Conservation (phyloP, 805 yeast genomes). For the Yarrowia yakushimensis region DNA sequence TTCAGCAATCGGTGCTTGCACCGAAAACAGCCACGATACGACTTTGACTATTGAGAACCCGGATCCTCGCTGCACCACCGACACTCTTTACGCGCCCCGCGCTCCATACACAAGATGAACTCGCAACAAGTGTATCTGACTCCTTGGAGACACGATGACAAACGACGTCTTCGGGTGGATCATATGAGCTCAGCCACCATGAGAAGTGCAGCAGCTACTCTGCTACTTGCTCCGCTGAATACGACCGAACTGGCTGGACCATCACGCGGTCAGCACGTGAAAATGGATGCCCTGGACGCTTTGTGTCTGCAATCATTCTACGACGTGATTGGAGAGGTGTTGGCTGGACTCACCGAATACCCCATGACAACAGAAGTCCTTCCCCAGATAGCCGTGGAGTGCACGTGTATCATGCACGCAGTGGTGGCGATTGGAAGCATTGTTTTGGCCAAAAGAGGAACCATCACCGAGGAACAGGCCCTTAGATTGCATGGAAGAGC, state of each 20-base stretch:
- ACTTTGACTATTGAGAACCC: neutral
- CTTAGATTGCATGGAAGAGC: conserved; percentile 13
- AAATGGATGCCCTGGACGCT: conserved; percentile 5
- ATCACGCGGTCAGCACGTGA: neutral
- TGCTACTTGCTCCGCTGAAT: neutral
- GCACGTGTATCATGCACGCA: conserved; percentile 23
- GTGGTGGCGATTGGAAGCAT: conserved; percentile 11
- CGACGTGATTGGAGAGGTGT: conserved; percentile 8
- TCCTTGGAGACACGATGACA: conserved; percentile 2
- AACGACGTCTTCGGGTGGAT: neutral
- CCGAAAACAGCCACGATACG: neutral
- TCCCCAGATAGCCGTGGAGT: conserved; percentile 1
- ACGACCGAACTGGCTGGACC: conserved; percentile 12
- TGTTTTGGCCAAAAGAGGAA: conserved; percentile 11
- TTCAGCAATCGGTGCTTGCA: no score
- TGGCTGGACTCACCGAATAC: conserved; percentile 8
- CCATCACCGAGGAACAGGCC: conserved; percentile 8
- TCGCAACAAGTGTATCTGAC: neutral
- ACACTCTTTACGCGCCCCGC: neutral
- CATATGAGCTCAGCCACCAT: neutral
- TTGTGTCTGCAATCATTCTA: conserved; percentile 6
- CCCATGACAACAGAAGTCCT: conserved; percentile 18
- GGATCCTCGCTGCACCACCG: neutral
- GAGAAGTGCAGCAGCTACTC: conserved; percentile 1
- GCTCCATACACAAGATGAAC: neutral